Evolutionary conservation across 164 flowering plant species (phyloP).

Genomic region (Sedum album): DNA sequence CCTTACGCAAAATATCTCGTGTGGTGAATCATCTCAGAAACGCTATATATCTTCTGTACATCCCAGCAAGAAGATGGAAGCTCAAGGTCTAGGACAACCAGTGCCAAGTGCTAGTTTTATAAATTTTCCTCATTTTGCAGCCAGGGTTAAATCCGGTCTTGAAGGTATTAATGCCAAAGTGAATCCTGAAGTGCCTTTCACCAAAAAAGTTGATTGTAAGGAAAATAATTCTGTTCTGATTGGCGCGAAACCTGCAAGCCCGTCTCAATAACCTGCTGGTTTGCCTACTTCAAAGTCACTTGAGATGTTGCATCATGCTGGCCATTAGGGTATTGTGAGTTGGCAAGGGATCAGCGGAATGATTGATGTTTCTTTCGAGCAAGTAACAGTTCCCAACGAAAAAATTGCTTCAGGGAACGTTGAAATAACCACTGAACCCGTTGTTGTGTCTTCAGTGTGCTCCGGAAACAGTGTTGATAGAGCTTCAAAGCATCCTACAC

Average conservation of each 20-base stretch:
- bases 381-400: conserved; percentile 23
- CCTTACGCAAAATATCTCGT: conserved; percentile 13
- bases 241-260: conserved; percentile 18
- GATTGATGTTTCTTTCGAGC: conserved; percentile 20
- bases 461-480: conserved; percentile 61
- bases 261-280: conserved; percentile 17
- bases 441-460: conserved; percentile 69
- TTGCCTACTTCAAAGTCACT: conserved; percentile 18
- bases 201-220: conserved; percentile 21
- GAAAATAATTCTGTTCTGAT: conserved; percentile 23
- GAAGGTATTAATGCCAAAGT: conserved; percentile 14
- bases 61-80: conserved; percentile 23
- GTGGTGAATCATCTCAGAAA: too few relatives aligned
- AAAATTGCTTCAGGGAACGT: too few relatives aligned
- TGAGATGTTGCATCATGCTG: conserved; percentile 20
- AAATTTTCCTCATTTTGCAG: conserved; percentile 69
- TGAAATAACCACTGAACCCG: conserved; percentile 28
- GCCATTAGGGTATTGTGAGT: conserved; percentile 20
- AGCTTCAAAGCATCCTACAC: conserved; percentile 40
- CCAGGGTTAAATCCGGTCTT: conserved; percentile 40
- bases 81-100: conserved; percentile 24
- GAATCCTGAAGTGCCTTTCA: conserved; percentile 16
- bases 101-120: conserved; percentile 27
- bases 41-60: conserved; percentile 16
- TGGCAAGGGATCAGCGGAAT: conserved; percentile 19